These are phyloP conservation scores for Aspergillus saccharolyticus DNA, from an alignment of 495 filamentous ascomycete species.

Conservation along the genomic window DNA sequence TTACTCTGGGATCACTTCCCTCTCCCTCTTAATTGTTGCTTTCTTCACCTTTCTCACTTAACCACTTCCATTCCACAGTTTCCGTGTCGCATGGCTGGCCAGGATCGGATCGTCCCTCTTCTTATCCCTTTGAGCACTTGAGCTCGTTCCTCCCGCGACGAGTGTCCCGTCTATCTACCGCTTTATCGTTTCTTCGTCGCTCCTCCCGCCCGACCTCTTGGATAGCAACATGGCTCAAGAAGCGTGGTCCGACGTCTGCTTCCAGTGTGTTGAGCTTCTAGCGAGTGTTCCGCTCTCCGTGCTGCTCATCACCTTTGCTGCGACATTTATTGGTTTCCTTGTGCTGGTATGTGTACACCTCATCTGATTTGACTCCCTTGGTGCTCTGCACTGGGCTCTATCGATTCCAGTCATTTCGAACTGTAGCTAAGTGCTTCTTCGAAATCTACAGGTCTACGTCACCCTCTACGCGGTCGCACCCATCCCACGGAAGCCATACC, in stretches of 20 bases:
- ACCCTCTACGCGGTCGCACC: conserved; percentile 71
- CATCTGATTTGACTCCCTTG: not conserved
- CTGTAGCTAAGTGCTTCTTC: not conserved
- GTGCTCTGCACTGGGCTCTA: not conserved
- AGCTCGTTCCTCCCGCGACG: conserved; percentile 20
- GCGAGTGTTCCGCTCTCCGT: conserved; percentile 28
- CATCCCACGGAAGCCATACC: conserved; percentile 64
- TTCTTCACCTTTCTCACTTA: not conserved
- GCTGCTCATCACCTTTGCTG: conserved; percentile 24
- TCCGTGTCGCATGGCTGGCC: conserved; percentile 33
- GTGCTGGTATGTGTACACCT: conserved; percentile 31
- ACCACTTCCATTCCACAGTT: conserved; percentile 5
- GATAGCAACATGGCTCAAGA: conserved; percentile 29
- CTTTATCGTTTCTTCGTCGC: not conserved
- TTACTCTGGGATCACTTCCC: conserved; percentile 4
- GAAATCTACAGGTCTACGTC: conserved; percentile 57
- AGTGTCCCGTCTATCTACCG: not conserved
- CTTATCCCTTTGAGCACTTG: conserved; percentile 19
- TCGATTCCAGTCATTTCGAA: not conserved
- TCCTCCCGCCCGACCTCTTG: not conserved
- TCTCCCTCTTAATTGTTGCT: conserved; percentile 10
- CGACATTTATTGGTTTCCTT: conserved; percentile 31
- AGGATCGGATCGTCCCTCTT: conserved; percentile 25
- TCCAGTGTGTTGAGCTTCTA: conserved; percentile 29
- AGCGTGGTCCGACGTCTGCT: conserved; percentile 30